phyloP scores from a whole-genome alignment of 1,284 basidiomycete species.

The Lentinus polychrous region DNA sequence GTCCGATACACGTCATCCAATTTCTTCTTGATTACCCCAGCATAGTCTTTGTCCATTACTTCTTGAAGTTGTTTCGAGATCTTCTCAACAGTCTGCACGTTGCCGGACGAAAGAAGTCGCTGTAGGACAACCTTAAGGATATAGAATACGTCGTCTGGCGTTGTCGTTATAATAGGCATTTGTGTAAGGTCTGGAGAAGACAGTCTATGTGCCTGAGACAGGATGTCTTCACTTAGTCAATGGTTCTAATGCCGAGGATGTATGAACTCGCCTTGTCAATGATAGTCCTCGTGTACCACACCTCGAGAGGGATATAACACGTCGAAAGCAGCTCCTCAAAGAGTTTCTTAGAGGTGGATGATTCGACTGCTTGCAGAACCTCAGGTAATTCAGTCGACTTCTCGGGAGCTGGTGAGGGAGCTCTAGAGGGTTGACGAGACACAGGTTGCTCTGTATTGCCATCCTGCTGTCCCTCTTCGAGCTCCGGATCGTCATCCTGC shows the following conservation, averaged over 20 bases:
- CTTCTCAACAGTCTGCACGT: slow-evolving; percentile 47
- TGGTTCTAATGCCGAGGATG: not conserved
- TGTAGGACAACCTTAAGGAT: slow-evolving; percentile 80
- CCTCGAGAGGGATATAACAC: slow-evolving; percentile 86
- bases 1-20: slow-evolving; percentile 83
- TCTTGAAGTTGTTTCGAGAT: slow-evolving; percentile 61
- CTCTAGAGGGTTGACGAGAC: not conserved
- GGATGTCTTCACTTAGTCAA: slow-evolving; percentile 5
- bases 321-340: slow-evolving; percentile 66
- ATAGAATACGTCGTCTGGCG: slow-evolving; percentile 92
- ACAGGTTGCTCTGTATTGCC: not conserved
- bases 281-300: slow-evolving; percentile 86
- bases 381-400: slow-evolving; percentile 7
- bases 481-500: slow-evolving; percentile 15
- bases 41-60: slow-evolving; percentile 77
- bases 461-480: slow-evolving; percentile 12
- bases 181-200: slow-evolving; percentile 66
- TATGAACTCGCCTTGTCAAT: slow-evolving; percentile 68
- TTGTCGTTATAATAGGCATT: slow-evolving; percentile 54
- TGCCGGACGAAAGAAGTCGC: slow-evolving; percentile 72
- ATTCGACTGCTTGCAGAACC: slow-evolving; percentile 34
- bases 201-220: slow-evolving; percentile 58
- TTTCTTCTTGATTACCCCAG: slow-evolving; percentile 70
- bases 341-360: slow-evolving; percentile 47
- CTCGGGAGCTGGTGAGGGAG: not conserved